A percentile compares a stretch with the other conserved stretches of the same genome.
Conservation (phyloP, 176 grass and related monocot genomes). For the Zea luxurians region DNA sequence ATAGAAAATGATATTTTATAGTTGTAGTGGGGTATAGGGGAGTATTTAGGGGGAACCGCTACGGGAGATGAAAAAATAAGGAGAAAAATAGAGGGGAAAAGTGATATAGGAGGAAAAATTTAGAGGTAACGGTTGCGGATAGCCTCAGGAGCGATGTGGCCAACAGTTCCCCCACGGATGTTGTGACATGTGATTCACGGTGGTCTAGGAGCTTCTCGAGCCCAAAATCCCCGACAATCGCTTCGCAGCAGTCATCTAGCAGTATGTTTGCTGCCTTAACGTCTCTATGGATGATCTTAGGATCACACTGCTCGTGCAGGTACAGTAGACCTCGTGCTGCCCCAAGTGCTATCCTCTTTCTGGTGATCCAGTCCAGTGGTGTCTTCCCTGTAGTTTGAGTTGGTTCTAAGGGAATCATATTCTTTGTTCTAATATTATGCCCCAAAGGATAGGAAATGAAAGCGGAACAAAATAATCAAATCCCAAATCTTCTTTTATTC, state of each 20-base stretch:
- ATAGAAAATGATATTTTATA: too few species aligned
- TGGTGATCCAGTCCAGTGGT: slow-evolving; percentile 71
- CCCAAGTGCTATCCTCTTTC: slow-evolving; percentile 77
- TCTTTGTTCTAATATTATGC: not conserved
- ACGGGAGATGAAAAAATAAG: too few species aligned
- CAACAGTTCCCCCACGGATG: slow-evolving; percentile 78
- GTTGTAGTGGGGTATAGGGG: too few species aligned
- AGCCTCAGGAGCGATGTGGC: slow-evolving; percentile 87
- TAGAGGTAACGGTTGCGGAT: too few species aligned
- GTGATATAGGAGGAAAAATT: too few species aligned
- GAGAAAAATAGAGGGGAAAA: too few species aligned
- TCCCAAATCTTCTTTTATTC: not conserved
- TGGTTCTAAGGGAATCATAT: slow-evolving; percentile 20
- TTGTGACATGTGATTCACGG: slow-evolving; percentile 80
- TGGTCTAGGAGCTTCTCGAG: slow-evolving; percentile 86
- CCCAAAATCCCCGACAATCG: slow-evolving; percentile 80
- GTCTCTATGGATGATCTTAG: slow-evolving; percentile 89
- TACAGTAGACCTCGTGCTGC: slow-evolving; percentile 77
- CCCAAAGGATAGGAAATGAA: not conserved
- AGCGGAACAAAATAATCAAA: not conserved
- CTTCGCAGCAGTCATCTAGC: slow-evolving; percentile 69
- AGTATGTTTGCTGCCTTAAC: slow-evolving; percentile 88
- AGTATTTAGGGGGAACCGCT: too few species aligned
- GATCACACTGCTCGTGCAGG: slow-evolving; percentile 89
- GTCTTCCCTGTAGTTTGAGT: slow-evolving; percentile 57